A percentile compares a stretch with the other conserved stretches of the same genome.
phyloP scores from a whole-genome alignment of 2,329 filamentous ascomycete genomes.

The Neofusicoccum kwambonambiense region DNA sequence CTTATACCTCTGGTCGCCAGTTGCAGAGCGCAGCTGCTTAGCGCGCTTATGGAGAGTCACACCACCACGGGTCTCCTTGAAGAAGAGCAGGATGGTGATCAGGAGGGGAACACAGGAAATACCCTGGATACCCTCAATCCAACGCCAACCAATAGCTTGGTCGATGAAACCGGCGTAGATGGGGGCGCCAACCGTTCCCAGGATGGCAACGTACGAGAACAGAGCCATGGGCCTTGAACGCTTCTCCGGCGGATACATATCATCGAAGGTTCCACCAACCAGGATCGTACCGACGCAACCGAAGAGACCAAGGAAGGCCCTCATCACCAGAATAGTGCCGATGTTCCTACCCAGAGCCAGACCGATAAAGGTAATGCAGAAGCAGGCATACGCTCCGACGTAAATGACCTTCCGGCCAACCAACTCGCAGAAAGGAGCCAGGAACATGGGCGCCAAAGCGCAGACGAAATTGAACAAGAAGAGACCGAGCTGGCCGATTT shows the following conservation, averaged over 20 bases:
- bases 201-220: slow-evolving; percentile 51
- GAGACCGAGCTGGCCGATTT: slow-evolving; percentile 50
- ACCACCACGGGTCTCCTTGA: slow-evolving; percentile 49
- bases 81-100: slow-evolving; percentile 45
- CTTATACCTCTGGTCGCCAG: slow-evolving; percentile 52
- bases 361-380: slow-evolving; percentile 50
- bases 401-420: slow-evolving; percentile 50
- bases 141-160: slow-evolving; percentile 53
- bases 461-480: slow-evolving; percentile 53
- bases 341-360: slow-evolving; percentile 50
- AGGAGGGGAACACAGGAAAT: slow-evolving; percentile 51
- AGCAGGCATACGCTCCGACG: slow-evolving; percentile 47
- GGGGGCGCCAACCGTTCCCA: slow-evolving; percentile 53
- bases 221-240: slow-evolving; percentile 49
- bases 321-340: slow-evolving; percentile 48
- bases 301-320: slow-evolving; percentile 49
- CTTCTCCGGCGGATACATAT: slow-evolving; percentile 49
- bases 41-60: slow-evolving; percentile 52
- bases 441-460: slow-evolving; percentile 48
- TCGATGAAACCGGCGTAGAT: slow-evolving; percentile 57
- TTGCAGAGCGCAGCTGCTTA: slow-evolving; percentile 46
- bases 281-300: slow-evolving; percentile 52
- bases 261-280: slow-evolving; percentile 51
- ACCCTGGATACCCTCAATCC: slow-evolving; percentile 55
- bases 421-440: slow-evolving; percentile 52